A percentile compares a stretch with the other conserved stretches of the same genome.
Evolutionary conservation across 768 basidiomycete species (phyloP).

Genomic region (Aureoboletus auriporus): DNA sequence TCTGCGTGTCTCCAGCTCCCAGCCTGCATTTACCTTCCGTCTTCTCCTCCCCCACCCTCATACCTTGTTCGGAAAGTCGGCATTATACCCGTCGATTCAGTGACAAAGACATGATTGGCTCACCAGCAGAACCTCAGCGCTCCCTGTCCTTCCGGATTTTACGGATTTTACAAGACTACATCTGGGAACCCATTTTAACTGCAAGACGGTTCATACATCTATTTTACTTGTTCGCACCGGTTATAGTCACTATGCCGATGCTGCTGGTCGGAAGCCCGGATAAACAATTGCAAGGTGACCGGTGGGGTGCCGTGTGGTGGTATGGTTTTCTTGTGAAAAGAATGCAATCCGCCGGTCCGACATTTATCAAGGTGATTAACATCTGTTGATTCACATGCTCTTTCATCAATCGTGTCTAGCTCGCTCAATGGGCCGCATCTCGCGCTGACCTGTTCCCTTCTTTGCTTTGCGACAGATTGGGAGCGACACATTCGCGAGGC

Average conservation of each 20-base stretch:
- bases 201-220: slow-evolving; percentile 80
- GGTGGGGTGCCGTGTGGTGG: slow-evolving; percentile 98
- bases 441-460: slow-evolving; percentile 91
- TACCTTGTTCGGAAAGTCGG: slow-evolving; percentile 35
- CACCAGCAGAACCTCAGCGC: slow-evolving; percentile 61
- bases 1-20: slow-evolving; percentile 45
- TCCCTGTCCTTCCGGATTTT: slow-evolving; percentile 43
- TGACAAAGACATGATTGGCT: slow-evolving; percentile 45
- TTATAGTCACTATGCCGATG: slow-evolving; percentile 81
- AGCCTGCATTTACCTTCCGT: slow-evolving; percentile 42
- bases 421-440: slow-evolving; percentile 98
- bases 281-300: slow-evolving; percentile 59
- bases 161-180: slow-evolving; percentile 46
- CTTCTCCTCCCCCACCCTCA: slow-evolving; percentile 48
- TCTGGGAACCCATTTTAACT: slow-evolving; percentile 87
- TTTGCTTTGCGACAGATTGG: slow-evolving; percentile 77
- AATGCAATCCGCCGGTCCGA: slow-evolving; percentile 95
- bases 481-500: slow-evolving; percentile 84
- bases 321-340: slow-evolving; percentile 81
- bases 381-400: slow-evolving; percentile 1
- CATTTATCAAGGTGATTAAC: slow-evolving; percentile 83
- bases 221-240: slow-evolving; percentile 80
- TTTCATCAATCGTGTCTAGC: slow-evolving; percentile 39
- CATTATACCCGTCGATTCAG: slow-evolving; percentile 15
- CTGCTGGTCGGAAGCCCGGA: slow-evolving; percentile 63